These are phyloP conservation scores for Flaveria robusta DNA, from an alignment of 129 eudicot species.

Conservation along the genomic window DNA sequence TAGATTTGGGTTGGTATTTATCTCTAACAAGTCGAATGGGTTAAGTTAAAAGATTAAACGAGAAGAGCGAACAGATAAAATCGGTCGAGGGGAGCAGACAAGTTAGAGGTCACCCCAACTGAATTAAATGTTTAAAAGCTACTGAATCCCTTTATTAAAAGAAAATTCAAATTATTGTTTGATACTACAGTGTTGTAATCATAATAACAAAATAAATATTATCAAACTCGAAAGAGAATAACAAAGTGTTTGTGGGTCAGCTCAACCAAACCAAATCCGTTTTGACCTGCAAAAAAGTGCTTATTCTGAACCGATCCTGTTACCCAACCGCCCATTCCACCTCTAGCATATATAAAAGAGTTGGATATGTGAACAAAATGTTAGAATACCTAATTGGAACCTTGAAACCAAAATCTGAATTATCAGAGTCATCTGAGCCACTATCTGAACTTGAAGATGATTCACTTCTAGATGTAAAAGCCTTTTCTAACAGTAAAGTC, in stretches of 20 bases:
- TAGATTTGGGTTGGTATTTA: neutral
- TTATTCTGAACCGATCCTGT: neutral
- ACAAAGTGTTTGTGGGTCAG: neutral
- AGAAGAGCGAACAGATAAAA: neutral
- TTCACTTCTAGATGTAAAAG: slow-evolving; percentile 46
- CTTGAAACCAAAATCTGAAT: slow-evolving; percentile 33
- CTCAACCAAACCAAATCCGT: neutral
- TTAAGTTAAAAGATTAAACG: neutral
- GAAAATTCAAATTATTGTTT: neutral
- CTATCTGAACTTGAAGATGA: slow-evolving; percentile 74
- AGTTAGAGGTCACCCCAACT: neutral
- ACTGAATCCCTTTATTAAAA: neutral
- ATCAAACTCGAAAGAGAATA: neutral
- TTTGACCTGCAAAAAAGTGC: neutral
- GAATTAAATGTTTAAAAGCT: neutral
- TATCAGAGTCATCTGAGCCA: slow-evolving; percentile 66
- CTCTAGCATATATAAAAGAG: neutral
- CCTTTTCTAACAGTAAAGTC: slow-evolving; percentile 55
- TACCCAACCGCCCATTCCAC: neutral
- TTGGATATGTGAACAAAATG: neutral
- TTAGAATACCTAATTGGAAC: slow-evolving; percentile 54
- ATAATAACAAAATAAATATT: neutral
- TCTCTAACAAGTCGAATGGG: neutral
- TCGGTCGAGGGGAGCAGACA: neutral
- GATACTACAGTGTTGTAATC: slow-evolving; percentile 1